Base-by-base conservation (phyloP, 352 stramenopile species). In the Phytophthora hibernalis region DNA sequence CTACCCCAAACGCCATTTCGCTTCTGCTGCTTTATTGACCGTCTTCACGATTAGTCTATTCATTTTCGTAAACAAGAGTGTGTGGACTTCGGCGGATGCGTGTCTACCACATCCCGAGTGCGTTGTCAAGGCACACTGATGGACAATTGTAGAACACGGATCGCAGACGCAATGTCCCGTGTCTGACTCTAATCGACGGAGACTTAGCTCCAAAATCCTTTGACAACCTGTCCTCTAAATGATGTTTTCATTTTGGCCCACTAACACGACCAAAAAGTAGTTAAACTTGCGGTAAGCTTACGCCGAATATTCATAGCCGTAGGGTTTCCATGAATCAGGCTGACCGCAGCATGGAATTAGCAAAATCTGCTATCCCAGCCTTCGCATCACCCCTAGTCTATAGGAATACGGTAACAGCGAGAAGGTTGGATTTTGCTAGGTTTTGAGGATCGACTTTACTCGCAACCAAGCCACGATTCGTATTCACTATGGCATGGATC, bases 401-500 rank as follows among this genome's bases (percentile, higher is more conserved):
- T 28, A 2, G 24, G 24, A 28, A 28, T 28, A 28, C n/a, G n/a
- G n/a, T n/a, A n/a, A n/a, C n/a, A n/a, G n/a, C n/a, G n/a, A n/a
- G n/a, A n/a, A n/a, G n/a, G n/a, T n/a, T 8, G 26, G 9, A 31
- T 31, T 5, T 31, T 31, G 5, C 5, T 31, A 2, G 5, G 2
- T 13, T 9, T 33, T 11, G 28, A 12, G 5, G 1, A 33, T 33
- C 2, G 15, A 44, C 11, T 48, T 21, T 28, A 26, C 8, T 28
- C 20, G 42, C 42, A 48, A 16, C 42, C 42, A 24, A 28, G 42
- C 42, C 20, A 82, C 10, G 48, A 47, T 53, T 79, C 67, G 15
- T 61, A 43, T 10, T 64, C n/a, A 1, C 35, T 54, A 13, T 75
- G 57, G 31, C 74, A 81, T 5, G 26, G 38, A 11, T 43, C 52